phyloP scores from a whole-genome alignment of 2,329 filamentous ascomycete genomes.

The Mycogone perniciosa region DNA sequence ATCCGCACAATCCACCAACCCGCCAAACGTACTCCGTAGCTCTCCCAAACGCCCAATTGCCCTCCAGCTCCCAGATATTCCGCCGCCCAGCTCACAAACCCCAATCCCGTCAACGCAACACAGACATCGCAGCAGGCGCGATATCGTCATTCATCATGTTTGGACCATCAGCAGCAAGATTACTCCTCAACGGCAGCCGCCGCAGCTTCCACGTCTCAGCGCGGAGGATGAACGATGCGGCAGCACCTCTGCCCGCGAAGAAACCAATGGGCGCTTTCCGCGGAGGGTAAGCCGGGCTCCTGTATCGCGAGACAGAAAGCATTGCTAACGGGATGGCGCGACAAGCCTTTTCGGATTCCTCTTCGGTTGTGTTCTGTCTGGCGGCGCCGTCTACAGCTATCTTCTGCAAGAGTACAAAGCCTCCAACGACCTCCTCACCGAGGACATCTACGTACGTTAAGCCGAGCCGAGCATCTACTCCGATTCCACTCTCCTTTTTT shows the following conservation, averaged over 20 bases:
- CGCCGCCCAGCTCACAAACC: constrained; percentile 1
- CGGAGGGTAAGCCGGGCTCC: constrained; percentile 44
- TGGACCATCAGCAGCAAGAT: constrained; percentile 32
- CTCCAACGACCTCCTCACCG: constrained; percentile 85
- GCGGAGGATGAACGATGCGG: constrained; percentile 35
- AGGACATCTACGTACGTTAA: constrained; percentile 89
- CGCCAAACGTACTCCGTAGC: constrained; percentile 7
- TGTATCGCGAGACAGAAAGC: constrained; percentile 1
- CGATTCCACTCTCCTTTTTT: no score
- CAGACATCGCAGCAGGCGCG: no score
- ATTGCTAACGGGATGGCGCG: not conserved
- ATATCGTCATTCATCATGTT: constrained; percentile 30
- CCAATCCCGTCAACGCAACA: constrained; percentile 1
- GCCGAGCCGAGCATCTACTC: not conserved
- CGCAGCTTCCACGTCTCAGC: constrained; percentile 46
- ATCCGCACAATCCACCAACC: constrained; percentile 12
- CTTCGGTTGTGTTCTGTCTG: constrained; percentile 72
- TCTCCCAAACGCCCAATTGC: not conserved
- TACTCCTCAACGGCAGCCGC: constrained; percentile 36
- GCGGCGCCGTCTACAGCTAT: constrained; percentile 83
- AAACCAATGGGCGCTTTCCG: constrained; percentile 56
- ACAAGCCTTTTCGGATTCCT: constrained; percentile 87
- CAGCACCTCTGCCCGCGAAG: constrained; percentile 46
- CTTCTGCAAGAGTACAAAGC: constrained; percentile 88
- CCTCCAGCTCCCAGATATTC: constrained; percentile 14